Percentiles rank a stretch among this genome's conserved stretches.
Evolutionary conservation across 768 basidiomycete genomes (phyloP).

Genomic region (Pholiota molesta): DNA sequence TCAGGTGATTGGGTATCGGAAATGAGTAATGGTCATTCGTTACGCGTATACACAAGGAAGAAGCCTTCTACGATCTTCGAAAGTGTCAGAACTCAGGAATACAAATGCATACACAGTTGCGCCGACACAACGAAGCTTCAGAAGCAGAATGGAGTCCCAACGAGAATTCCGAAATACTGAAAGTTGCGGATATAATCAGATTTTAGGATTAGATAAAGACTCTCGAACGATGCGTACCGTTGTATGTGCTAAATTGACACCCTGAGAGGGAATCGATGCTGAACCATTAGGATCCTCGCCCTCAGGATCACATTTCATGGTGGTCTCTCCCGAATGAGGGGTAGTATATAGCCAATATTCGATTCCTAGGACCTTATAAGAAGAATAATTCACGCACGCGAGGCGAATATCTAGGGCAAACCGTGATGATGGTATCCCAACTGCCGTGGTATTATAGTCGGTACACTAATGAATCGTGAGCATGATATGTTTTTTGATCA

Average conservation of each 20-base stretch:
- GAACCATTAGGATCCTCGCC: conserved; percentile 56
- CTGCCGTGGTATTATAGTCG: conserved; percentile 49
- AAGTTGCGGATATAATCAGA: too few relatives aligned
- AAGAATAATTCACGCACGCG: too few relatives aligned
- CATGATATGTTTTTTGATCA: not conserved
- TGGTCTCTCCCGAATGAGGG: conserved; percentile 44
- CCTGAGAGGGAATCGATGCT: conserved; percentile 46
- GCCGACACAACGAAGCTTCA: not conserved
- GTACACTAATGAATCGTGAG: conserved; percentile 37
- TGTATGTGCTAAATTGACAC: conserved; percentile 49
- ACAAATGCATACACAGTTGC: not conserved
- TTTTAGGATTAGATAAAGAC: not conserved
- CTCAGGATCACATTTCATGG: conserved; percentile 41
- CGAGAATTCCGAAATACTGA: not conserved
- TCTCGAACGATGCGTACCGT: conserved; percentile 34
- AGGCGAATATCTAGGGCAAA: conserved; percentile 14
- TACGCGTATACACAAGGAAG: too few relatives aligned
- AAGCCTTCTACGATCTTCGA: not conserved
- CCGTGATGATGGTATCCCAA: conserved; percentile 61
- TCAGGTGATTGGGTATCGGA: too few relatives aligned
- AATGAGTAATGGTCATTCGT: too few relatives aligned
- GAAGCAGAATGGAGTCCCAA: not conserved
- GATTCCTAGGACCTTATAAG: conserved; percentile 33
- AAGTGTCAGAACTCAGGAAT: not conserved
- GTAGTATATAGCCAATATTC: conserved; percentile 54